Evolutionary conservation across 2,329 filamentous ascomycete genomes (phyloP).

Genomic region (Colletotrichum tofieldiae): DNA sequence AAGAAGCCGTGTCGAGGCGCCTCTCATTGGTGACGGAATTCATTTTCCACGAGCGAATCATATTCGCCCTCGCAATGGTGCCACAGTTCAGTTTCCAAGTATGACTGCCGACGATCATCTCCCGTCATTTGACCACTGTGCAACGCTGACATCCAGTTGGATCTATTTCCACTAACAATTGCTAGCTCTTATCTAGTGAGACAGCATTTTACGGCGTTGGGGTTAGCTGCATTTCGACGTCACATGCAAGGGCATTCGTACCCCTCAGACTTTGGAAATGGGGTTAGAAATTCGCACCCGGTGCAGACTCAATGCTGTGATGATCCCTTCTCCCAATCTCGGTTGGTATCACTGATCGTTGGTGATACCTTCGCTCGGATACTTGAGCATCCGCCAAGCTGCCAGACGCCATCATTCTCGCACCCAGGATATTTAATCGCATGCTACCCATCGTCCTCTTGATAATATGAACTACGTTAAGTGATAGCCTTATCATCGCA

Average conservation of each 20-base stretch:
- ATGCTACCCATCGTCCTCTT: neutral
- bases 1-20: neutral
- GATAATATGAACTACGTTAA: neutral
- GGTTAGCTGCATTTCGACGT: slow-evolving; percentile 17
- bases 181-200: slow-evolving; percentile 2
- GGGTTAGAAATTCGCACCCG: slow-evolving; percentile 8
- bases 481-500: neutral
- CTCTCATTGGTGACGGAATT: slow-evolving; percentile 8
- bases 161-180: slow-evolving; percentile 1
- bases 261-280: neutral
- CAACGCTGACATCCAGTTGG: slow-evolving; percentile 6
- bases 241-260: slow-evolving; percentile 20
- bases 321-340: too few relatives aligned
- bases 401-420: neutral
- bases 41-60: slow-evolving; percentile 28
- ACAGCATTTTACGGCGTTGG: neutral
- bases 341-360: neutral
- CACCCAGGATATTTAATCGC: neutral
- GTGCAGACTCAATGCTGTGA: neutral
- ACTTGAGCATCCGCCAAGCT: too few relatives aligned
- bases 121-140: neutral
- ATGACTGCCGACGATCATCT: neutral
- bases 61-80: too few relatives aligned
- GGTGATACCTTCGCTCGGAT: neutral
- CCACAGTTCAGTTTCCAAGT: neutral